phyloP scores from a whole-genome alignment of 169 alveolate genomes.

The Plasmodium adleri region DNA sequence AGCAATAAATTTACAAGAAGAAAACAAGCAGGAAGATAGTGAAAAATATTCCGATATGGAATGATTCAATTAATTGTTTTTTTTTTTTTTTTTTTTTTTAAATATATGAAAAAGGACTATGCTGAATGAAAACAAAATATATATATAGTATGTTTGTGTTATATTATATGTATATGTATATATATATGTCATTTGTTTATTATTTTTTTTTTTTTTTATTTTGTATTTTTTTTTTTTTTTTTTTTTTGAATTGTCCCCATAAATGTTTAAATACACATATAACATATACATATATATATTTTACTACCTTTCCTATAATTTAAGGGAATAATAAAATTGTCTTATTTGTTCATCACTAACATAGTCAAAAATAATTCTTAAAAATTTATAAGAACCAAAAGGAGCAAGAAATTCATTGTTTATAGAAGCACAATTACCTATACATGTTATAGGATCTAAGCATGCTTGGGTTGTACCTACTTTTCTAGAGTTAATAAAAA shows the following conservation, averaged over 20 bases:
- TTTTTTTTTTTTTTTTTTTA: neutral
- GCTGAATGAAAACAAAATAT: neutral
- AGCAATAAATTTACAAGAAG: slow-evolving; percentile 3
- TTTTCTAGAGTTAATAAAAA: slow-evolving; percentile 35
- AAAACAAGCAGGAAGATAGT: neutral
- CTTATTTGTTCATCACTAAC: slow-evolving; percentile 50
- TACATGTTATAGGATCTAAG: slow-evolving; percentile 43
- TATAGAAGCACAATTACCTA: slow-evolving; percentile 54
- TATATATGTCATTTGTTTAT: neutral
- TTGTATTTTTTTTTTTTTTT: slow-evolving; percentile 15
- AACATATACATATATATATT: neutral
- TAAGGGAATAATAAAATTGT: slow-evolving; percentile 25
- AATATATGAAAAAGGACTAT: neutral
- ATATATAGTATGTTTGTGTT: neutral
- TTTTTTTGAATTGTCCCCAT: neutral
- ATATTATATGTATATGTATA: neutral
- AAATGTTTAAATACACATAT: neutral
- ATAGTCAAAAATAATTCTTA: slow-evolving; percentile 44
- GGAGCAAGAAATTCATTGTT: slow-evolving; percentile 56
- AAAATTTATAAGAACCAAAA: slow-evolving; percentile 61
- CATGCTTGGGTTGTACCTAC: slow-evolving; percentile 61
- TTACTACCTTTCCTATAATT: neutral
- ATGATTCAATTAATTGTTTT: neutral
- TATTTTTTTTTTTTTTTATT: neutral
- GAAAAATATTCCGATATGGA: slow-evolving; percentile 14